These are phyloP conservation scores for Rhizoclosmatium globosum DNA, from an alignment of 192 early-diverging fungal genomes.

Conservation along the genomic window DNA sequence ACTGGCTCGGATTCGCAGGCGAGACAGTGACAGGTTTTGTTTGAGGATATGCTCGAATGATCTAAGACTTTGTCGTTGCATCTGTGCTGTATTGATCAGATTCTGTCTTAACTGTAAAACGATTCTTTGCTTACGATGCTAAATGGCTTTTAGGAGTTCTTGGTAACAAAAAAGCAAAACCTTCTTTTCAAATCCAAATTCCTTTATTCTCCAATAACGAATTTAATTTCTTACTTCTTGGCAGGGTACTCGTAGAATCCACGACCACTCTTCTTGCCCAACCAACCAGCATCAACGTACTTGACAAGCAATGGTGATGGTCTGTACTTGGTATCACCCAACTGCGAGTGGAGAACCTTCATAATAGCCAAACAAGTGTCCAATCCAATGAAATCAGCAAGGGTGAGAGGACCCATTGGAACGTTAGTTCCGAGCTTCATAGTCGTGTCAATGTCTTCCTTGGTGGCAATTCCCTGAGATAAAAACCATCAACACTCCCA, in stretches of 20 bases:
- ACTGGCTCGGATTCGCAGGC: too few species aligned
- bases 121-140: too few species aligned
- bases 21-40: too few species aligned
- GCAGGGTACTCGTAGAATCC: constrained; percentile 87
- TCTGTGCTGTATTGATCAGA: too few species aligned
- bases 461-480: constrained; percentile 80
- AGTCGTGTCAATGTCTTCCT: constrained; percentile 97
- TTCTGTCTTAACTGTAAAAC: too few species aligned
- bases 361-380: constrained; percentile 99
- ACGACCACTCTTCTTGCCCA: constrained; percentile 87
- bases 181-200: too few species aligned
- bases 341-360: constrained; percentile 88
- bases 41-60: too few species aligned
- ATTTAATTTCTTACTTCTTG: not conserved
- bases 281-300: constrained; percentile 96
- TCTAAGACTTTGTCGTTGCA: too few species aligned
- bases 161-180: too few species aligned
- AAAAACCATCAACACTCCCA: not conserved
- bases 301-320: constrained; percentile 90
- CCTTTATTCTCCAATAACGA: too few species aligned
- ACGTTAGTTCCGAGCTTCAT: constrained; percentile 98
- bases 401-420: constrained; percentile 96
- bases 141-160: too few species aligned
- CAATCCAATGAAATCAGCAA: constrained; percentile 98
- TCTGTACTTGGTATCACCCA: constrained; percentile 96